Conservation (phyloP, 352 stramenopile genomes). For the Pythium diclinum region DNA sequence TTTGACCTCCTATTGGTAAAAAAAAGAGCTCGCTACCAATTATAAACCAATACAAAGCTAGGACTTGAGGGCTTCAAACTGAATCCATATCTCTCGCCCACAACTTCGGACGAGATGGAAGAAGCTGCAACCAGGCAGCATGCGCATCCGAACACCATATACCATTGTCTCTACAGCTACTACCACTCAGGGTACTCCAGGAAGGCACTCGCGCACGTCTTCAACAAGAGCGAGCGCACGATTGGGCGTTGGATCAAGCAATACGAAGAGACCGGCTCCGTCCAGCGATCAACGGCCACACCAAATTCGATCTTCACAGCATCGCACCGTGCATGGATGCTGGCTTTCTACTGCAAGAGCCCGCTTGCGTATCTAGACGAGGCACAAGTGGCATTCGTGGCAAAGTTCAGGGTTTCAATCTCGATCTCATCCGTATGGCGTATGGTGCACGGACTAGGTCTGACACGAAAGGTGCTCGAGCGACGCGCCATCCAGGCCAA, state of each 20-base stretch:
- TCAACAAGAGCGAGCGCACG: not conserved
- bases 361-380: constrained; percentile 10
- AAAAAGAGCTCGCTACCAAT: too few relatives aligned
- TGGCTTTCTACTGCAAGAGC: not conserved
- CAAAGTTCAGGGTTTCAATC: constrained; percentile 6
- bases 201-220: not conserved
- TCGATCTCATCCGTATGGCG: constrained; percentile 21
- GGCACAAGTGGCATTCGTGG: constrained; percentile 6
- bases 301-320: not conserved
- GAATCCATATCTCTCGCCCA: not conserved
- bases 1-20: not conserved
- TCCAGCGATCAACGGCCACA: not conserved
- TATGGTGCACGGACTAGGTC: constrained; percentile 13
- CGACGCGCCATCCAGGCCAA: constrained; percentile 27
- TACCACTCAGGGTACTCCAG: not conserved
- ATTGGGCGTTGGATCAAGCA: not conserved
- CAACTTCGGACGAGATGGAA: too few relatives aligned
- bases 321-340: not conserved
- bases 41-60: not conserved
- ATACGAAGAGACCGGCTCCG: not conserved
- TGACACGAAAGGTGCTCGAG: constrained; percentile 32
- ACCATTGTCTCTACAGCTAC: constrained; percentile 23
- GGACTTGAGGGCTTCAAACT: not conserved
- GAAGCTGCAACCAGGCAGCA: constrained; percentile 1
- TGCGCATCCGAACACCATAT: constrained; percentile 21